Evolutionary conservation across 2,329 filamentous ascomycete genomes (phyloP).

Genomic region (Pseudomassariella vexata): DNA sequence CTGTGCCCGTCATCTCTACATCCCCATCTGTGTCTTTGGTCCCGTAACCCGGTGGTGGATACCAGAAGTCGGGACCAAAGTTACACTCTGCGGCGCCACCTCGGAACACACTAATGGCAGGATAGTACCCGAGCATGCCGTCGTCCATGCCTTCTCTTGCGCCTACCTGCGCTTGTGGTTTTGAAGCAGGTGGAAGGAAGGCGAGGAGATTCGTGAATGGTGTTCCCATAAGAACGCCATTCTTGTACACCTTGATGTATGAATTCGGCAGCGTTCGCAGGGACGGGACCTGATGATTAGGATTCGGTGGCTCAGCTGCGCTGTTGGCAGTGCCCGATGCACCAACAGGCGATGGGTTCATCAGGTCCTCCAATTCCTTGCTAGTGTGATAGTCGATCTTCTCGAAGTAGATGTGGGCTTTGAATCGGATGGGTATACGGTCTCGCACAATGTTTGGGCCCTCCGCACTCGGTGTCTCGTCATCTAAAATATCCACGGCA

Average conservation of each 20-base stretch:
- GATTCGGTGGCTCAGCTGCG: constrained; percentile 54
- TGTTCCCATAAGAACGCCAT: constrained; percentile 78
- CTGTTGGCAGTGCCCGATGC: constrained; percentile 30
- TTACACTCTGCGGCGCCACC: constrained; percentile 90
- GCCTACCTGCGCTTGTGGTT: constrained; percentile 63
- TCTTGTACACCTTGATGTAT: constrained; percentile 86
- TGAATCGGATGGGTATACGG: constrained; percentile 90
- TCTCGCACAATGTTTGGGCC: constrained; percentile 84
- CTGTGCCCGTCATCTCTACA: constrained; percentile 40
- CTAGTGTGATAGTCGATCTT: constrained; percentile 82
- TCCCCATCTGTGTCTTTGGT: constrained; percentile 30
- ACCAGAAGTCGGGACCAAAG: constrained; percentile 93
- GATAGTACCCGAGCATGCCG: constrained; percentile 92
- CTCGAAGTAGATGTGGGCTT: constrained; percentile 90
- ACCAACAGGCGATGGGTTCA: constrained; percentile 58
- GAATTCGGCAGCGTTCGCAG: constrained; percentile 83
- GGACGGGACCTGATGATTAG: constrained; percentile 67
- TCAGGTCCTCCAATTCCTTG: constrained; percentile 81
- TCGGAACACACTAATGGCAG: constrained; percentile 84
- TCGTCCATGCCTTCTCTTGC: constrained; percentile 87
- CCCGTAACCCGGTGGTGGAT: constrained; percentile 59
- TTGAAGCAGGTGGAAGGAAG: constrained; percentile 86
- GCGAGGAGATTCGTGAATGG: constrained; percentile 83
- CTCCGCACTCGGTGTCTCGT: constrained; percentile 49
- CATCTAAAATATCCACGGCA: constrained; percentile 64